phyloP scores from a whole-genome alignment of 371 early-diverging fungal species.

The Rhizopus arrhizus region DNA sequence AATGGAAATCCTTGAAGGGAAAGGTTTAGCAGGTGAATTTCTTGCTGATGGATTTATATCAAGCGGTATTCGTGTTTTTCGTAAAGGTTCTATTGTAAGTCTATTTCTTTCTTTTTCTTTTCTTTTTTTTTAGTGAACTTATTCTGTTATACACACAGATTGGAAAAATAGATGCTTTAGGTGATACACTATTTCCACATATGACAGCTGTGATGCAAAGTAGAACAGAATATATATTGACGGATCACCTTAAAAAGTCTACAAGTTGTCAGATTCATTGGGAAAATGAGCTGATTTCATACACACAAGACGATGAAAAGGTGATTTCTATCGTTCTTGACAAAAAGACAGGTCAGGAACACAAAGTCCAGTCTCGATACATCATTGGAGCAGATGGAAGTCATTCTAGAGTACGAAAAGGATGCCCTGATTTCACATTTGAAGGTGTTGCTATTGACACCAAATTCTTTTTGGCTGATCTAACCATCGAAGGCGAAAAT shows the following conservation, averaged over 20 bases:
- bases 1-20: constrained; percentile 38
- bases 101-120: neutral
- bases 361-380: constrained; percentile 26
- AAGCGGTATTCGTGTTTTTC: constrained; percentile 28
- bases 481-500: constrained; percentile 22
- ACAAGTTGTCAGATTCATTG: constrained; percentile 27
- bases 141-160: constrained; percentile 5
- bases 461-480: constrained; percentile 38
- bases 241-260: constrained; percentile 3
- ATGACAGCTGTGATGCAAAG: constrained; percentile 34
- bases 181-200: constrained; percentile 38
- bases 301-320: constrained; percentile 32
- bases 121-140: neutral
- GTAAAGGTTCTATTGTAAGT: constrained; percentile 28
- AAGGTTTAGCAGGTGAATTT: constrained; percentile 32
- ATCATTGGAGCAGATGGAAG: constrained; percentile 49
- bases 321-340: constrained; percentile 25
- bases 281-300: constrained; percentile 32
- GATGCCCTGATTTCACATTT: constrained; percentile 34
- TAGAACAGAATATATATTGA: constrained; percentile 29
- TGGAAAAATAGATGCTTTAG: constrained; percentile 20
- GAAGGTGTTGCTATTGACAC: constrained; percentile 34
- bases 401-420: constrained; percentile 44
- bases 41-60: constrained; percentile 22
- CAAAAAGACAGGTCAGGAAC: constrained; percentile 5